Percentiles rank a stretch among this genome's conserved stretches.
Evolutionary conservation across 164 flowering plant genomes (phyloP).

Genomic region (Houttuynia cordata): DNA sequence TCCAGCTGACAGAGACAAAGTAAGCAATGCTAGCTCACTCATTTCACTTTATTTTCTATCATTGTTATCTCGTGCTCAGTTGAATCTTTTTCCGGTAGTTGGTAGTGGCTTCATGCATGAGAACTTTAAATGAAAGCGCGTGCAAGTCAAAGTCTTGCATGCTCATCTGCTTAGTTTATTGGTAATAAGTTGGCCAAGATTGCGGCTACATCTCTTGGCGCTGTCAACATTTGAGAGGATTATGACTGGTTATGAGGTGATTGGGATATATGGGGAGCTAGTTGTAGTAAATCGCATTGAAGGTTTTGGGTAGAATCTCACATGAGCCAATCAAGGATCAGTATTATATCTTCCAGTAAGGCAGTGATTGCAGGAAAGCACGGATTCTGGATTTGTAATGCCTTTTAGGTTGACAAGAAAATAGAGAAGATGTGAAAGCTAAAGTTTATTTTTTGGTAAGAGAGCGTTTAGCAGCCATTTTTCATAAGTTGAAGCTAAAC

Average conservation of each 20-base stretch:
- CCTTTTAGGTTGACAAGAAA: too few species aligned
- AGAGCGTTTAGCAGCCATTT: too few species aligned
- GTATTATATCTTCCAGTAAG: too few species aligned
- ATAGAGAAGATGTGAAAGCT: too few species aligned
- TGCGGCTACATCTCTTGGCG: background rate
- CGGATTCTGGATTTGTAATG: too few species aligned
- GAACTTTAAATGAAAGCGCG: background rate
- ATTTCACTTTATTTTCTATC: background rate
- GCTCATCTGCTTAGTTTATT: too few species aligned
- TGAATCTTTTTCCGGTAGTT: background rate
- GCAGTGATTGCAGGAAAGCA: too few species aligned
- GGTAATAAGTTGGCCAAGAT: too few species aligned
- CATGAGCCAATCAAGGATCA: background rate
- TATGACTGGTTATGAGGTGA: slow-evolving; percentile 1
- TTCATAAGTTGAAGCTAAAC: too few species aligned
- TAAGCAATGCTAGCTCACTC: background rate
- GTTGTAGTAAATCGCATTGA: background rate
- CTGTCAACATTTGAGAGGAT: background rate
- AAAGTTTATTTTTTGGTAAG: too few species aligned
- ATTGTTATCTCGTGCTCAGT: background rate
- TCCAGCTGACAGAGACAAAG: background rate
- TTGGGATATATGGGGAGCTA: background rate
- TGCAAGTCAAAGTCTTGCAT: background rate
- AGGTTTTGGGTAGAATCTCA: too few species aligned
- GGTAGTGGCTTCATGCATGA: background rate